These are phyloP conservation scores for Dimocarpus longan DNA, from an alignment of 345 rosid species.

Conservation along the genomic window DNA sequence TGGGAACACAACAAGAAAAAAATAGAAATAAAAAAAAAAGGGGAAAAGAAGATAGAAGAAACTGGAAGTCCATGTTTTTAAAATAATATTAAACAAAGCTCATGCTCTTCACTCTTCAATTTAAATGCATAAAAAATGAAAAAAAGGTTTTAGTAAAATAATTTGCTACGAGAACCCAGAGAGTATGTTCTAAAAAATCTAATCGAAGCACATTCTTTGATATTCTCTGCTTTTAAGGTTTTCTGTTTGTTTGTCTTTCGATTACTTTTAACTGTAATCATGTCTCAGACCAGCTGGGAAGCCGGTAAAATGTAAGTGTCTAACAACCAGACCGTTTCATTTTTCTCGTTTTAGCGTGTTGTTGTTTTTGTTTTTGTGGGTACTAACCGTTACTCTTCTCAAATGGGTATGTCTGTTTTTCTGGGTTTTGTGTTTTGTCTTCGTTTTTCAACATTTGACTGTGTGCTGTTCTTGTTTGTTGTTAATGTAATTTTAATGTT, in stretches of 20 bases:
- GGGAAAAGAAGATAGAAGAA: not conserved
- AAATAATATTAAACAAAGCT: not conserved
- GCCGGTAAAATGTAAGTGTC: slow-evolving; percentile 50
- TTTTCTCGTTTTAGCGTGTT: not conserved
- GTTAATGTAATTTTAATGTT: not conserved
- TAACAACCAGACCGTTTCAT: not conserved
- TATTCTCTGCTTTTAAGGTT: not conserved
- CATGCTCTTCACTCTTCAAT: not conserved
- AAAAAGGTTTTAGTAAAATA: not conserved
- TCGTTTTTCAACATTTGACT: not conserved
- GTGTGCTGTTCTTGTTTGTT: not conserved
- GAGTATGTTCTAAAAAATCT: slow-evolving; percentile 6
- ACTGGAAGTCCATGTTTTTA: too few relatives aligned
- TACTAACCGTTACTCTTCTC: not conserved
- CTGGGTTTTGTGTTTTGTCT: slow-evolving; percentile 12
- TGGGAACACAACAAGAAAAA: not conserved
- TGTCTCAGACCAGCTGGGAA: slow-evolving; percentile 46
- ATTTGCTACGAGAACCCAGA: not conserved
- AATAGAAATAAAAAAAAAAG: not conserved
- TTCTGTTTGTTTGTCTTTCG: not conserved
- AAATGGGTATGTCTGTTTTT: not conserved
- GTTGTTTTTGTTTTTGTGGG: not conserved
- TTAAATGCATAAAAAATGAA: too few relatives aligned
- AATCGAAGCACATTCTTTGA: not conserved
- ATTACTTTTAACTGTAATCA: slow-evolving; percentile 10